Base-by-base conservation (phyloP, 2,329 filamentous ascomycete genomes). In the Septoria petroselini region DNA sequence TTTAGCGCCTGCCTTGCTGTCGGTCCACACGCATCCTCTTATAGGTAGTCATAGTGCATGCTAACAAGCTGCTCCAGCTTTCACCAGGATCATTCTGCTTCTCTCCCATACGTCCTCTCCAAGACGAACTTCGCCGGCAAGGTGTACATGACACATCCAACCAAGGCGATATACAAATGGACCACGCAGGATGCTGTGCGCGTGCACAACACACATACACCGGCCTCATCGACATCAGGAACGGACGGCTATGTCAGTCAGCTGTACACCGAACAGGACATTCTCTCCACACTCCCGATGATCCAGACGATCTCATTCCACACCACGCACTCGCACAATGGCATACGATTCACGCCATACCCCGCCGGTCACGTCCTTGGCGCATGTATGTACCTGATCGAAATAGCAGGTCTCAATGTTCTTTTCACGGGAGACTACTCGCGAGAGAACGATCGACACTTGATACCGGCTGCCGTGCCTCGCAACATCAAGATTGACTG, bases 111-210 rank as follows among this genome's bases (percentile, higher is more conserved):
- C 68, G 93, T 98, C 52, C 80, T 98, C 58, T 88, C 91, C 58
- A 98, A 98, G 75, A 97, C 93, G 30, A 96, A 96, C 70, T 98
- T 98, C 76, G 86, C 87, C 58, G 93, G 93, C 41, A 84, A 91
- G 17, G 91, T 97, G 54, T 97, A 96, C 75, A 98, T 97, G 91
- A 98, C 93, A 43, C 93, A 98, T 75, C 90, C 93, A 1, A 98
- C 93, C 39, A 97, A 98, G 71, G 93, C 93, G 62, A 98, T 98
- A 68, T 98, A 98, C 80, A 97, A 97, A 73, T 97, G 93, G 91
- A 82, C 97, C 43, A 96, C 97, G 56, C 90, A 95, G 70, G 93
- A 98, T 71, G 95, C 90, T 59, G 88, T 98, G 37, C 85, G 93
- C 52, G 91, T 98, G 23, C 86, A 85, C 67, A 67, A 67, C 49